Evolutionary conservation across 768 basidiomycete genomes (phyloP).

Genomic region (Podaxis sp.): DNA sequence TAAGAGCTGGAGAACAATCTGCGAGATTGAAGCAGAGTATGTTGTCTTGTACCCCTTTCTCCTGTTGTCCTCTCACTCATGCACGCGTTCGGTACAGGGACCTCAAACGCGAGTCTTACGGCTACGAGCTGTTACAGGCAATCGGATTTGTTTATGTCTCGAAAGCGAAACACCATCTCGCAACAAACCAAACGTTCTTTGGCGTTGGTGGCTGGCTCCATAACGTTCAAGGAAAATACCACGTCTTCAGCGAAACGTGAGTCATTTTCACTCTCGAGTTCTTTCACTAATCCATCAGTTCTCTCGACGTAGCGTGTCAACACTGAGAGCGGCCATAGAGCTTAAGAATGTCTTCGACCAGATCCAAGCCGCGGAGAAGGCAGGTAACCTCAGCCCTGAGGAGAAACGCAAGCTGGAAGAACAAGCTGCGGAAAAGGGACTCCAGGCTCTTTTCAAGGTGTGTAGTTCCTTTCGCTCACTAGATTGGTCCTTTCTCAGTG

Average conservation of each 20-base stretch:
- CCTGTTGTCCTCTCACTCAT: constrained; percentile 5
- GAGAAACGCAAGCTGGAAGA: constrained; percentile 85
- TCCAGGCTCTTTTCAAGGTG: constrained; percentile 90
- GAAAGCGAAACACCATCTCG: constrained; percentile 82
- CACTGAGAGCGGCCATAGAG: constrained; percentile 82
- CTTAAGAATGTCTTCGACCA: constrained; percentile 90
- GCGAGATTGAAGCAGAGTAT: constrained; percentile 78
- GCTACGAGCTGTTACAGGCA: constrained; percentile 79
- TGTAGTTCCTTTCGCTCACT: constrained; percentile 7
- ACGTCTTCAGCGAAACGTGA: constrained; percentile 91
- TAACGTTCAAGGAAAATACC: constrained; percentile 89
- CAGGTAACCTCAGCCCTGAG: constrained; percentile 74
- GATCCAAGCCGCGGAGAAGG: constrained; percentile 86
- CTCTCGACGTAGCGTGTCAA: constrained; percentile 64
- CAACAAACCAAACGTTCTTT: constrained; percentile 66
- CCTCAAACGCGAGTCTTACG: constrained; percentile 83
- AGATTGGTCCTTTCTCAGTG: background rate
- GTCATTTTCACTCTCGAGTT: constrained; percentile 25
- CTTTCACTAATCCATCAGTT: background rate
- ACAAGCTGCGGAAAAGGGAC: constrained; percentile 89
- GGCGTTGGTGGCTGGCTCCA: constrained; percentile 94
- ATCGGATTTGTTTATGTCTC: constrained; percentile 84
- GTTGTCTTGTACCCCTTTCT: constrained; percentile 26
- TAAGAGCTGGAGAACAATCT: constrained; percentile 73
- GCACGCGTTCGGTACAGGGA: constrained; percentile 47